Evolutionary conservation across 345 rosid genomes (phyloP).

Genomic region (Geranium rotundifolium): DNA sequence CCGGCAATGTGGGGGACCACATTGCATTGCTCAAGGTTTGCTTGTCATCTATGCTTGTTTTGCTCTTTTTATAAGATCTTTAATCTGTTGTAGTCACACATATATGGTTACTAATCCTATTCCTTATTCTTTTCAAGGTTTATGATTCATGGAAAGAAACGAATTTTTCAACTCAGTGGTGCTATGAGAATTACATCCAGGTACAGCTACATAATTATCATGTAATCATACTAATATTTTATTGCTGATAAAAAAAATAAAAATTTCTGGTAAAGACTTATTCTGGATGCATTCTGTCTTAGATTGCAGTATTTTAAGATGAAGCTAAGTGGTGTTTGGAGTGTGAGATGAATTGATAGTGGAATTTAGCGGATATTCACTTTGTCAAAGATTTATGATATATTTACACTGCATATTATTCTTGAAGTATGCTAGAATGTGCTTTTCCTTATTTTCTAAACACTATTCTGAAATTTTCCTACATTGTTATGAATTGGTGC

Average conservation of each 20-base stretch:
- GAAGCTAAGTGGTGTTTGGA: too few species aligned
- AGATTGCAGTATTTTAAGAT: not conserved
- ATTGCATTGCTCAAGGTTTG: not conserved
- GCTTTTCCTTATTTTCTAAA: not conserved
- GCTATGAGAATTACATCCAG: slow-evolving; percentile 97
- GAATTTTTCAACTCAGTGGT: slow-evolving; percentile 94
- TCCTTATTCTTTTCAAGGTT: slow-evolving; percentile 32
- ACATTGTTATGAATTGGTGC: not conserved
- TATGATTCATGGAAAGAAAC: slow-evolving; percentile 94
- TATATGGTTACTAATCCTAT: not conserved
- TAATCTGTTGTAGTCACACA: not conserved
- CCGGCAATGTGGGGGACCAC: not conserved
- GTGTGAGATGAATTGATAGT: not conserved
- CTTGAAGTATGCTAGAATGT: too few species aligned
- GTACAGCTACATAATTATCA: slow-evolving; percentile 16
- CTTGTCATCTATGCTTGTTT: not conserved
- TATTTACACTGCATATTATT: too few species aligned
- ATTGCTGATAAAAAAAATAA: too few species aligned
- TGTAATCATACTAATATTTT: not conserved
- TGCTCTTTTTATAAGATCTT: not conserved
- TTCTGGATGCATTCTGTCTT: not conserved
- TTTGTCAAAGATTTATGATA: too few species aligned
- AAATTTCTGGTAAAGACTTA: not conserved
- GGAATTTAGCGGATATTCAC: too few species aligned
- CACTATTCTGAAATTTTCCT: not conserved